Evolutionary conservation across 2,329 filamentous ascomycete species (phyloP).

Genomic region (Arachnopeziza araneosa): DNA sequence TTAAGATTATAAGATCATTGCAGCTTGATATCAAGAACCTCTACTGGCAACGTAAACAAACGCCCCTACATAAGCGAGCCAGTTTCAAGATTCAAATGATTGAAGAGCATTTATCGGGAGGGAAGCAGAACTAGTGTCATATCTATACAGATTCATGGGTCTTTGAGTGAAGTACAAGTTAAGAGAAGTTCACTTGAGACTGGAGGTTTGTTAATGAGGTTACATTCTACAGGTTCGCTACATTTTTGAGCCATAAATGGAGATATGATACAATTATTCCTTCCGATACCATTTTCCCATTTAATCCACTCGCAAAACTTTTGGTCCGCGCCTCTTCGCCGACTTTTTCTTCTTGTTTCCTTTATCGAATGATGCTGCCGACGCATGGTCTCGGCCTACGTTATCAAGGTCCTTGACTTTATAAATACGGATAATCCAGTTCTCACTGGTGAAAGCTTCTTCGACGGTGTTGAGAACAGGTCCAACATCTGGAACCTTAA

Average conservation of each 20-base stretch:
- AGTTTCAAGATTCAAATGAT: no score
- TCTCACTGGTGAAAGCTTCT: constrained; percentile 97
- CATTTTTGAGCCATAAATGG: constrained; percentile 19
- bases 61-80: not conserved
- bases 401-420: constrained; percentile 99
- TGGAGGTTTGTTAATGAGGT: constrained; percentile 18
- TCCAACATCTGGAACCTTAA: constrained; percentile 73
- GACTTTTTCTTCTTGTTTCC: constrained; percentile 81
- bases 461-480: constrained; percentile 85
- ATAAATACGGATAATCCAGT: constrained; percentile 99
- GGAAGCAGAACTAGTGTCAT: not conserved
- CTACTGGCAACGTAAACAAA: not conserved
- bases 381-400: constrained; percentile 79
- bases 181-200: constrained; percentile 13
- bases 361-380: constrained; percentile 64
- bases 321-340: constrained; percentile 65
- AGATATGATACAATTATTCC: constrained; percentile 27
- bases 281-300: constrained; percentile 4
- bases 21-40: not conserved
- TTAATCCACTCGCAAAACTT: constrained; percentile 67
- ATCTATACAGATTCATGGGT: no score
- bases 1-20: not conserved
- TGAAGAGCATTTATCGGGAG: not conserved
- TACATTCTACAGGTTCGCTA: constrained; percentile 26
- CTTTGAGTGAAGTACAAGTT: not conserved